Conservation (phyloP, 305 asterid genomes). For the Solanum hybrid region DNA sequence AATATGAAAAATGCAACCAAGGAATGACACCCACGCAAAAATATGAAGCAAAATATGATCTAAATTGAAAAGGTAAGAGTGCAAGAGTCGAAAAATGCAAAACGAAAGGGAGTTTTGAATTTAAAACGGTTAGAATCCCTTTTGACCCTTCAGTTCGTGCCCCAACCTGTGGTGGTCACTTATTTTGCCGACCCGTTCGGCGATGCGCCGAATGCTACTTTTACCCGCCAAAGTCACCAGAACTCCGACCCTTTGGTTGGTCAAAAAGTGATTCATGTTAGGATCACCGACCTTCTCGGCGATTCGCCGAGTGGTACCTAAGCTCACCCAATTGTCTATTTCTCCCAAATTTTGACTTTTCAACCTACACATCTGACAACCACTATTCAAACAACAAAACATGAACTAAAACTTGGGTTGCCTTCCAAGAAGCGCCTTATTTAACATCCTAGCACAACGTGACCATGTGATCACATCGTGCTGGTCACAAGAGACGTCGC, state of each 20-base stretch:
- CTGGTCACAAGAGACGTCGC: not conserved
- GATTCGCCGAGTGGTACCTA: not conserved
- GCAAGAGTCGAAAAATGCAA: not conserved
- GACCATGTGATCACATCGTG: not conserved
- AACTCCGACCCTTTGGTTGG: not conserved
- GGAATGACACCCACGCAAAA: not conserved
- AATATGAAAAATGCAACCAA: not conserved
- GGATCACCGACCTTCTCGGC: not conserved
- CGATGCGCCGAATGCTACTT: not conserved
- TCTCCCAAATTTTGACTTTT: not conserved
- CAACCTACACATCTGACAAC: not conserved
- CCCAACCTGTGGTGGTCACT: not conserved
- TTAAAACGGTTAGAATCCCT: not conserved
- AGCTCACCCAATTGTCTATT: not conserved
- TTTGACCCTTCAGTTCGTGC: not conserved
- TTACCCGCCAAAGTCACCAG: not conserved
- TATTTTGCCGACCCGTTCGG: not conserved
- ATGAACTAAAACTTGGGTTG: not conserved
- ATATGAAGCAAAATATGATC: not conserved
- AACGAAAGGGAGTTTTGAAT: not conserved
- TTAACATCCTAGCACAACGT: too few relatives aligned
- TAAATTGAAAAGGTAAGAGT: not conserved
- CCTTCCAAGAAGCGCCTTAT: not conserved
- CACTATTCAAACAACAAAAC: not conserved
- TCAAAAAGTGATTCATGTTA: not conserved